Conservation (phyloP, 192 early-diverging fungal genomes). For the Tieghemiomyces parasiticus region DNA sequence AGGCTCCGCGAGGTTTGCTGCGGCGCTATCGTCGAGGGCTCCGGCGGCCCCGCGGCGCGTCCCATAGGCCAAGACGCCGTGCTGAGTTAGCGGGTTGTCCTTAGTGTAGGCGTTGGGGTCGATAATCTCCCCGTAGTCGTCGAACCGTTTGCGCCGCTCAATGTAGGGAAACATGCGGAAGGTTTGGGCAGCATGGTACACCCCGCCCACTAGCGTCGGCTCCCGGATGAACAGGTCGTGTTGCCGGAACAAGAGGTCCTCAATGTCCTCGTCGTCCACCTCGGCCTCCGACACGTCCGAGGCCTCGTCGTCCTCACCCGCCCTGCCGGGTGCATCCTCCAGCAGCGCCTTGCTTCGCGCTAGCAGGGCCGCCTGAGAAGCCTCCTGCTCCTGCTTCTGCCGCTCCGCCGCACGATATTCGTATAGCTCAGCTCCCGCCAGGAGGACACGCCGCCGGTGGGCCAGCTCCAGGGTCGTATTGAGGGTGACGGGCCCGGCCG, state of each 20-base stretch:
- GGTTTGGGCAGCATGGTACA: constrained; percentile 67
- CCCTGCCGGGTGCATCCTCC: constrained; percentile 56
- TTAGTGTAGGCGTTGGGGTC: constrained; percentile 38
- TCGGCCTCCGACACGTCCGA: constrained; percentile 37
- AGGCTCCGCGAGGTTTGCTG: constrained; percentile 13
- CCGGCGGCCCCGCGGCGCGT: not conserved
- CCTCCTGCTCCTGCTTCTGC: constrained; percentile 53
- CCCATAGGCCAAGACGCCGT: constrained; percentile 9
- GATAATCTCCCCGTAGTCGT: constrained; percentile 86
- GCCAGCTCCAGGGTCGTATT: constrained; percentile 16
- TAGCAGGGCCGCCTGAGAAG: constrained; percentile 48
- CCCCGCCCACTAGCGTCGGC: constrained; percentile 44
- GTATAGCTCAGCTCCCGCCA: constrained; percentile 78
- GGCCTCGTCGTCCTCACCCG: constrained; percentile 64
- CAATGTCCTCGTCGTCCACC: constrained; percentile 27
- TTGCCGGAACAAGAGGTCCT: constrained; percentile 32
- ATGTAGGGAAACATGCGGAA: constrained; percentile 77
- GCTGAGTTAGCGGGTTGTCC: constrained; percentile 6
- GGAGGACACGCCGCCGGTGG: constrained; percentile 44
- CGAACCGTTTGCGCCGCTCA: constrained; percentile 67
- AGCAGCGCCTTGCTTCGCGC: constrained; percentile 48
- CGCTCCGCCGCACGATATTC: constrained; percentile 45
- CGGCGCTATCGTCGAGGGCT: constrained; percentile 10
- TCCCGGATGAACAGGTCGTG: constrained; percentile 82
- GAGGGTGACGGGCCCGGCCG: not conserved